These are phyloP conservation scores for Paratrypanosoma confusum DNA, from an alignment of 208 protist genomes.

Conservation along the genomic window DNA sequence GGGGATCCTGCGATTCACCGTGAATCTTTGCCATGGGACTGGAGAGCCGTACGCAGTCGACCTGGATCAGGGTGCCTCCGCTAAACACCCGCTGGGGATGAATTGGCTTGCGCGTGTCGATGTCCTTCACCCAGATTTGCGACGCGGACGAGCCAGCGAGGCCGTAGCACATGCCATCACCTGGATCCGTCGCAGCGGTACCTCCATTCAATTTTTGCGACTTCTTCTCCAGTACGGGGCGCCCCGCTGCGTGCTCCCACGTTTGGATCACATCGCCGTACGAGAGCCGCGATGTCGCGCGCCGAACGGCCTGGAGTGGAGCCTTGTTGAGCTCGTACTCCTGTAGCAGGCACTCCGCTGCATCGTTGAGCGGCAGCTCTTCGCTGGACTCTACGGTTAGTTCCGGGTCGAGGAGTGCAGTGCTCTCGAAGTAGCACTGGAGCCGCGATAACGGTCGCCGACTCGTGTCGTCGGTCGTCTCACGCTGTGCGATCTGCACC, in stretches of 20 bases:
- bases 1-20: constrained; percentile 56
- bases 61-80: constrained; percentile 40
- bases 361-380: constrained; percentile 49
- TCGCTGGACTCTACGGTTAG: constrained; percentile 61
- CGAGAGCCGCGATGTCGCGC: constrained; percentile 39
- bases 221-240: no score
- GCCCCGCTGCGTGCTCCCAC: constrained; percentile 35
- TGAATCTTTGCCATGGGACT: constrained; percentile 58
- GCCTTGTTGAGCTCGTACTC: constrained; percentile 27
- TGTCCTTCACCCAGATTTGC: constrained; percentile 56
- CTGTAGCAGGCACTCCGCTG: constrained; percentile 37
- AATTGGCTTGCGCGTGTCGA: constrained; percentile 64
- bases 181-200: no score
- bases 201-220: no score
- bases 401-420: constrained; percentile 36
- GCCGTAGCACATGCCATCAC: no score
- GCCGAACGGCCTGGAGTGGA: constrained; percentile 16
- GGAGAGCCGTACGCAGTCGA: constrained; percentile 38
- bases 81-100: constrained; percentile 59
- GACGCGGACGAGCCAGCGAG: constrained; percentile 19
- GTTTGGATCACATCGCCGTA: constrained; percentile 79
- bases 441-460: constrained; percentile 32
- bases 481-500: constrained; percentile 26
- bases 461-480: constrained; percentile 15
- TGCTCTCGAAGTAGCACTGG: constrained; percentile 62